Conservation (phyloP, 345 rosid genomes). For the Syzygium grande region DNA sequence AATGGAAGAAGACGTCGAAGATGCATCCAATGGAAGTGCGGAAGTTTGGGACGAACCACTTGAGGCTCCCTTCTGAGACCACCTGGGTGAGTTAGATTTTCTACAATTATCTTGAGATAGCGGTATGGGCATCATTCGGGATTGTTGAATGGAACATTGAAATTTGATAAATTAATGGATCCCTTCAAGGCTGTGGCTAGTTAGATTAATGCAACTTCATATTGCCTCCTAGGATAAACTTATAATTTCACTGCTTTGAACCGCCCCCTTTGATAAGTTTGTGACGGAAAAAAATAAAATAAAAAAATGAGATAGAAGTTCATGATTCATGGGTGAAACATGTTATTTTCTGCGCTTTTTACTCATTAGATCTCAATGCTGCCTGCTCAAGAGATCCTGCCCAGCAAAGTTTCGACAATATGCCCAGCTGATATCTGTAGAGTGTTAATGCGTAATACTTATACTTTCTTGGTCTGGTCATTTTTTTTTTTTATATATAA, state of each 20-base stretch:
- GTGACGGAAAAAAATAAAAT: neutral
- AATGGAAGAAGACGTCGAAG: conserved; percentile 99
- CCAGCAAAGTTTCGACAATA: neutral
- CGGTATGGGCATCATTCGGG: neutral
- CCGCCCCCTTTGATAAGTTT: neutral
- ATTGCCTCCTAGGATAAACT: neutral
- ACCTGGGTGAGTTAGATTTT: conserved; percentile 14
- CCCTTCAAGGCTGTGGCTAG: neutral
- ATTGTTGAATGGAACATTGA: neutral
- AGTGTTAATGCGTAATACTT: neutral
- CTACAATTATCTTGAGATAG: neutral
- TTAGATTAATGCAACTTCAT: neutral
- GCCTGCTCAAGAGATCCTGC: neutral
- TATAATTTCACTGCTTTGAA: neutral
- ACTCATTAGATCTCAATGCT: neutral
- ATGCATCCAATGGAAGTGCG: conserved; percentile 95
- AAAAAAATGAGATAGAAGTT: neutral
- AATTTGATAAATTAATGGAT: neutral
- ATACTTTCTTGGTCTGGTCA: neutral
- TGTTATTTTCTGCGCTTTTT: neutral
- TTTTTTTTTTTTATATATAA: neutral
- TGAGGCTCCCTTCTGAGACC: conserved; percentile 83
- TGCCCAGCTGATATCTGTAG: neutral
- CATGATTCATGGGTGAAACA: neutral
- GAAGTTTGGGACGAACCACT: conserved; percentile 99